Base-by-base conservation (phyloP, 2,329 filamentous ascomycete genomes). In the Chrysosporium keratinophilum region DNA sequence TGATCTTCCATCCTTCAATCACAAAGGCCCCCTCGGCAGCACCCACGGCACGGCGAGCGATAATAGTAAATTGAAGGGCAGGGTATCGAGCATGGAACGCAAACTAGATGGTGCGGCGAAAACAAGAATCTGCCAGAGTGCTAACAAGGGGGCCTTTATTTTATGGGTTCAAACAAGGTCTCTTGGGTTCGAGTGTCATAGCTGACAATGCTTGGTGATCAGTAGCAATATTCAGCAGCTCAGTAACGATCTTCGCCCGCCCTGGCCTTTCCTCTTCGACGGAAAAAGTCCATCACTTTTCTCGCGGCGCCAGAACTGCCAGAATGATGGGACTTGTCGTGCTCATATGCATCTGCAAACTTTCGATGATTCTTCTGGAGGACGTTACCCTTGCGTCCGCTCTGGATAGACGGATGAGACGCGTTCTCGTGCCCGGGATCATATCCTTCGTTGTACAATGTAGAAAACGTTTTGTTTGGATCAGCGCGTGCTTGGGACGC, bases 261-360 rank as follows among this genome's bases (percentile, higher is more conserved):
- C 64, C 85, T 77, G 61, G 84, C 87, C 72, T 85, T 88, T 54
- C 87, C 88, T 67, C 90, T 81, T 68, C 90, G 80, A 62, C 93
- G 80, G 76, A 98, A 98, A 71, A 97, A 95, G 72, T 98, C 91
- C 90, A 98, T 97, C 39, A 98, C 93, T 66, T 88, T 83, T 67
- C 90, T 85, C 12, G 90, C 89, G 2, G 89, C 87, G 54, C 88
- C 88, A 59, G 84, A 91, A 68, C 87, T 94, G 43, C 91, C 91
- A 33, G 83, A 83, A 64, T 89, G 83, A 50, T 83, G 80, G 48
- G 81, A 79, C 19, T 65, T 64, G 41, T 72, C 69, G 15, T 68
- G 65, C 60, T 88, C 85, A 58, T 83, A 80, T 1, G 87, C 88
- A 63, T 96, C 89, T 1, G 81, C 84, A 62, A 98, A 95, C 60